Evolutionary conservation across 2,329 filamentous ascomycete genomes (phyloP).

Genomic region (Colletotrichum magnum): DNA sequence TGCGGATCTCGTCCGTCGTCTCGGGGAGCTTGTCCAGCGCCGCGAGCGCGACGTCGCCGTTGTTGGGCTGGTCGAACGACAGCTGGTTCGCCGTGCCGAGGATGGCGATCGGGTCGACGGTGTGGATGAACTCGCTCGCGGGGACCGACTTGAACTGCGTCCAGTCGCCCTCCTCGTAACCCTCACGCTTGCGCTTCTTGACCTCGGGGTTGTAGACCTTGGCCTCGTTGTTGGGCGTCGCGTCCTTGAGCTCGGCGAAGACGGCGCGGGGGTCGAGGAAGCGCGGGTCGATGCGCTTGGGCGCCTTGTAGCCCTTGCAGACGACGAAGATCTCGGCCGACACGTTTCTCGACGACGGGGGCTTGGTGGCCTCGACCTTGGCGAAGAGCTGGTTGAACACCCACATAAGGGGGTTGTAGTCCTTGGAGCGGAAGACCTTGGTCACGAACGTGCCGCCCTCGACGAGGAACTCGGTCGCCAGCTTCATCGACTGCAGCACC

Average conservation of each 20-base stretch:
- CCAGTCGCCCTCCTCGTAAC: slow-evolving; percentile 97
- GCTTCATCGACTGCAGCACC: slow-evolving; percentile 88
- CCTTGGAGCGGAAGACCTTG: slow-evolving; percentile 97
- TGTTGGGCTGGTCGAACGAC: slow-evolving; percentile 83
- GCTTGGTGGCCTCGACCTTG: slow-evolving; percentile 97
- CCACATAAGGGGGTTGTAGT: slow-evolving; percentile 96
- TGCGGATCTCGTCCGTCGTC: slow-evolving; percentile 85
- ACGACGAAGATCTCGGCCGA: slow-evolving; percentile 99
- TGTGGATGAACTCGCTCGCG: slow-evolving; percentile 95
- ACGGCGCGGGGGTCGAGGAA: slow-evolving; percentile 92
- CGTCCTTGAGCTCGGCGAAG: slow-evolving; percentile 90
- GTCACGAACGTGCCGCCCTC: slow-evolving; percentile 96
- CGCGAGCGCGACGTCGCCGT: slow-evolving; percentile 87
- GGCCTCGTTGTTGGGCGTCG: slow-evolving; percentile 94
- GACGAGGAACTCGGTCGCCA: slow-evolving; percentile 92
- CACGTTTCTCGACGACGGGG: slow-evolving; percentile 94
- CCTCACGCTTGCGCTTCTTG: slow-evolving; percentile 97
- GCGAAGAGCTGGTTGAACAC: slow-evolving; percentile 97
- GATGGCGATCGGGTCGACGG: slow-evolving; percentile 91
- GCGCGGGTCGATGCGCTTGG: slow-evolving; percentile 91
- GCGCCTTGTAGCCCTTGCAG: slow-evolving; percentile 94
- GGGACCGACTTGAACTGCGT: slow-evolving; percentile 91
- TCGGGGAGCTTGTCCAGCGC: slow-evolving; percentile 89
- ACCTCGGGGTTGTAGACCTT: slow-evolving; percentile 98
- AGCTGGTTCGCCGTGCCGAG: slow-evolving; percentile 88